phyloP scores from a whole-genome alignment of 495 filamentous ascomycete species.

The Hypoxylon rickii region DNA sequence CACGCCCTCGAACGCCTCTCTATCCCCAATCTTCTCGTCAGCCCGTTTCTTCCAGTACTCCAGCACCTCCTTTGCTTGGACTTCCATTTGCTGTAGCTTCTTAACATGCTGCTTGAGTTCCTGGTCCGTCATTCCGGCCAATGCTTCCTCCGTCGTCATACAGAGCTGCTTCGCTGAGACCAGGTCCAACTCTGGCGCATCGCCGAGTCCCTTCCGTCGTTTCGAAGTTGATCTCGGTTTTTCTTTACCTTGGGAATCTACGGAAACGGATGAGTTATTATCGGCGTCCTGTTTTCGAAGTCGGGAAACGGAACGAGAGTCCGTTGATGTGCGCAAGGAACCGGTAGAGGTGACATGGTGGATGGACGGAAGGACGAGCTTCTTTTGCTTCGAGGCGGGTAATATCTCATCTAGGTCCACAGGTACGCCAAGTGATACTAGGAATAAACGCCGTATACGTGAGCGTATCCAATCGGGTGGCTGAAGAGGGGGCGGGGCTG shows the following conservation, averaged over 20 bases:
- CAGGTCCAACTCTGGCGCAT: slow-evolving; percentile 79
- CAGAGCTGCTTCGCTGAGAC: slow-evolving; percentile 76
- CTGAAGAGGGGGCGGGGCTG: slow-evolving; percentile 90
- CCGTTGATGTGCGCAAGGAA: slow-evolving; percentile 52
- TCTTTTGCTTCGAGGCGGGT: slow-evolving; percentile 96
- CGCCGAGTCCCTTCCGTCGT: slow-evolving; percentile 60
- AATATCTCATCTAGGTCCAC: slow-evolving; percentile 97
- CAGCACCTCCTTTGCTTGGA: slow-evolving; percentile 73
- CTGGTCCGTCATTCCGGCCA: slow-evolving; percentile 71
- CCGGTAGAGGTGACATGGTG: slow-evolving; percentile 62
- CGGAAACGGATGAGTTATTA: slow-evolving; percentile 60
- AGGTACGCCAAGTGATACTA: slow-evolving; percentile 93
- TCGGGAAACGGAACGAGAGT: slow-evolving; percentile 55
- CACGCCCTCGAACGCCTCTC: slow-evolving; percentile 95
- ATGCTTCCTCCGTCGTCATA: slow-evolving; percentile 78
- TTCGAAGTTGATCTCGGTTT: slow-evolving; percentile 46
- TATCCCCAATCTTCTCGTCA: slow-evolving; percentile 83
- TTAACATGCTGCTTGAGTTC: slow-evolving; percentile 78
- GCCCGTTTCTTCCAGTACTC: slow-evolving; percentile 87
- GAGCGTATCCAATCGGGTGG: slow-evolving; percentile 98
- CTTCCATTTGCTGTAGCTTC: slow-evolving; percentile 68
- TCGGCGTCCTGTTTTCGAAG: slow-evolving; percentile 51
- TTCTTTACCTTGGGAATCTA: slow-evolving; percentile 57
- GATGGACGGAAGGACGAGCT: slow-evolving; percentile 88
- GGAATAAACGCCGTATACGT: slow-evolving; percentile 91